phyloP scores from a whole-genome alignment of 2,329 filamentous ascomycete genomes.

The Neopestalotiopsis sp. region DNA sequence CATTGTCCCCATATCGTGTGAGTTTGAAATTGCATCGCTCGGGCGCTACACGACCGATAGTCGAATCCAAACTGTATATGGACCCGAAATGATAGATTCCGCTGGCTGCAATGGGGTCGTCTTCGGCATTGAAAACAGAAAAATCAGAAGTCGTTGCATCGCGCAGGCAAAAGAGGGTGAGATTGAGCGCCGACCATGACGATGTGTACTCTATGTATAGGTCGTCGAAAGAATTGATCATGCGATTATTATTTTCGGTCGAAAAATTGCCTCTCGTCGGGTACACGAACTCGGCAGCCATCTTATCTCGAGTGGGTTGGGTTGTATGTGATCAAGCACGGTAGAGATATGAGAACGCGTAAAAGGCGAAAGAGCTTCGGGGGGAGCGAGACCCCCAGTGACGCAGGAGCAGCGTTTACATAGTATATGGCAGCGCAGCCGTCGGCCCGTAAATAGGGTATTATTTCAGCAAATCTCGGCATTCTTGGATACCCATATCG shows the following conservation, averaged over 20 bases:
- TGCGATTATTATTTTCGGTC: background rate
- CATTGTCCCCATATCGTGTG: background rate
- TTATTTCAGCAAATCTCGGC: background rate
- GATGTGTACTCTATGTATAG: background rate
- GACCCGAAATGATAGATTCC: background rate
- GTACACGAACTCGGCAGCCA: background rate
- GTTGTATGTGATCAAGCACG: background rate
- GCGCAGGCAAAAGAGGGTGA: background rate
- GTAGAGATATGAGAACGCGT: background rate
- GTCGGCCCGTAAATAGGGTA: background rate
- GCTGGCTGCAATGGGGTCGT: background rate
- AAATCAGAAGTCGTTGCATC: background rate
- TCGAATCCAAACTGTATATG: background rate
- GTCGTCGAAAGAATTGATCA: background rate
- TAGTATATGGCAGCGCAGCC: background rate
- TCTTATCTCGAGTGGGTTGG: background rate
- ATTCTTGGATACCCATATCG: background rate
- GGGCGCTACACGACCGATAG: too few species aligned
- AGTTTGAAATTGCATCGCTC: background rate
- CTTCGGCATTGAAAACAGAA: background rate
- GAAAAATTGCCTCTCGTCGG: background rate
- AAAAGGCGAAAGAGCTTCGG: background rate
- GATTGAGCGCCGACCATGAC: background rate
- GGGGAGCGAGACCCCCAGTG: background rate
- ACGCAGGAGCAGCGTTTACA: background rate